phyloP scores from a whole-genome alignment of 257 asterid species.

The Lavandula angustifolia region DNA sequence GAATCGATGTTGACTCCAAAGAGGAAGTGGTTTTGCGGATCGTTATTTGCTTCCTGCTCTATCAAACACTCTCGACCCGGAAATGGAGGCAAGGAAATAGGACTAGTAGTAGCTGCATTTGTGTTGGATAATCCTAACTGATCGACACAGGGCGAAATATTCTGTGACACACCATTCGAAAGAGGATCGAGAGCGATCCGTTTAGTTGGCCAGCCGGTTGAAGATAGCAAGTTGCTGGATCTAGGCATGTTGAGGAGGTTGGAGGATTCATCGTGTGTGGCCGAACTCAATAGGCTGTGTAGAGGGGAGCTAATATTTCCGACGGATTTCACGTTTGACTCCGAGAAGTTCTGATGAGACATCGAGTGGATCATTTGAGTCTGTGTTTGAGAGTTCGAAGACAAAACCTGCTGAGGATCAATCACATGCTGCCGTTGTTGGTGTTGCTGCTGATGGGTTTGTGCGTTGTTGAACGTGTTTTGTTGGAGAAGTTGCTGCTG shows the following conservation, averaged over 20 bases:
- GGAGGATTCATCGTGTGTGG: conserved; percentile 49
- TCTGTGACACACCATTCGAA: conserved; percentile 32
- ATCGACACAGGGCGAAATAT: conserved; percentile 32
- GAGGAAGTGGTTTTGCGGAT: conserved; percentile 61
- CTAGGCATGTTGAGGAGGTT: conserved; percentile 45
- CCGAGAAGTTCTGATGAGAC: conserved; percentile 44
- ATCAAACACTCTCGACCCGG: conserved; percentile 64
- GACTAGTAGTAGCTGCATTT: conserved; percentile 38
- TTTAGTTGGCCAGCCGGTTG: conserved; percentile 62
- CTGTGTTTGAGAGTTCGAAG: conserved; percentile 45
- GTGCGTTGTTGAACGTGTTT: conserved; percentile 47
- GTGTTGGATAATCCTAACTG: conserved; percentile 42
- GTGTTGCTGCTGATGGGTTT: conserved; percentile 41
- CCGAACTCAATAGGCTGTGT: conserved; percentile 53
- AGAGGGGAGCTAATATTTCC: conserved; percentile 48
- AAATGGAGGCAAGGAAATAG: conserved; percentile 66
- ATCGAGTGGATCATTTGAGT: conserved; percentile 40
- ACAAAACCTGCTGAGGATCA: conserved; percentile 48
- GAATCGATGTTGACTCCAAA: conserved; percentile 70
- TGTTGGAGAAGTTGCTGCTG: conserved; percentile 58
- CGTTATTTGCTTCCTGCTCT: conserved; percentile 57
- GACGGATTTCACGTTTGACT: conserved; percentile 39
- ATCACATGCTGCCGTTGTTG: conserved; percentile 37
- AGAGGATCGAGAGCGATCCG: conserved; percentile 59
- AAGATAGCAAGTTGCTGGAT: conserved; percentile 43